phyloP scores from a whole-genome alignment of 805 yeast genomes.

The Candida gorgasii region DNA sequence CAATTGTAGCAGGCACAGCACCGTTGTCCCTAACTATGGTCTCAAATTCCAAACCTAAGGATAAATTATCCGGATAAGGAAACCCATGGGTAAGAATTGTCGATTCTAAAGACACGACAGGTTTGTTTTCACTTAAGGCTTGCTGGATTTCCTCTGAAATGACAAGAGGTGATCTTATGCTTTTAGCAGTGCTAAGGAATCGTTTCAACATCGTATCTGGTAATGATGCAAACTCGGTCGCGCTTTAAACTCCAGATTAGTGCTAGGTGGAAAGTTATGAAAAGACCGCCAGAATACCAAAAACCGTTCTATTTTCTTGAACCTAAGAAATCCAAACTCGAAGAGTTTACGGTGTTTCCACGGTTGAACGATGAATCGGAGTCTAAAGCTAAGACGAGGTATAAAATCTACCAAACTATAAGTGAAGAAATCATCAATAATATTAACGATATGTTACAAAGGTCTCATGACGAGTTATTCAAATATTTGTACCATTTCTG shows the following conservation, averaged over 20 bases:
- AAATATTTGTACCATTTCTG: conserved; percentile 27
- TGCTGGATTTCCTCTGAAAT: conserved; percentile 57
- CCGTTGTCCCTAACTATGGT: conserved; percentile 56
- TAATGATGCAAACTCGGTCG: too few relatives aligned
- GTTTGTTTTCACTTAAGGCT: conserved; percentile 57
- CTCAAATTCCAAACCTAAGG: conserved; percentile 74
- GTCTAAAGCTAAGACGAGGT: background rate
- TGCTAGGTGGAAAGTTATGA: too few relatives aligned
- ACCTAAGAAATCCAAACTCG: conserved; percentile 7
- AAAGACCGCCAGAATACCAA: conserved; percentile 21
- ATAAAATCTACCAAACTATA: background rate
- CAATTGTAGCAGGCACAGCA: conserved; percentile 83
- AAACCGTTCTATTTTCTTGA: conserved; percentile 34
- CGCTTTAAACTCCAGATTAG: too few relatives aligned
- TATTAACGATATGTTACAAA: conserved; percentile 7
- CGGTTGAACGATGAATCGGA: background rate
- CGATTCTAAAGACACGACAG: conserved; percentile 82
- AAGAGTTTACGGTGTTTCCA: background rate
- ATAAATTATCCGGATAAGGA: conserved; percentile 74
- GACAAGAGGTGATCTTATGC: conserved; percentile 22
- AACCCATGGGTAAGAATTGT: conserved; percentile 90
- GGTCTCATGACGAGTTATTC: conserved; percentile 34
- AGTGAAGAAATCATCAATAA: background rate
- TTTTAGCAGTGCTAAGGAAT: background rate
- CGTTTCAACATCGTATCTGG: background rate